These are phyloP conservation scores for Paramarasmius palmivorus DNA, from an alignment of 1,284 basidiomycete genomes.

Conservation along the genomic window DNA sequence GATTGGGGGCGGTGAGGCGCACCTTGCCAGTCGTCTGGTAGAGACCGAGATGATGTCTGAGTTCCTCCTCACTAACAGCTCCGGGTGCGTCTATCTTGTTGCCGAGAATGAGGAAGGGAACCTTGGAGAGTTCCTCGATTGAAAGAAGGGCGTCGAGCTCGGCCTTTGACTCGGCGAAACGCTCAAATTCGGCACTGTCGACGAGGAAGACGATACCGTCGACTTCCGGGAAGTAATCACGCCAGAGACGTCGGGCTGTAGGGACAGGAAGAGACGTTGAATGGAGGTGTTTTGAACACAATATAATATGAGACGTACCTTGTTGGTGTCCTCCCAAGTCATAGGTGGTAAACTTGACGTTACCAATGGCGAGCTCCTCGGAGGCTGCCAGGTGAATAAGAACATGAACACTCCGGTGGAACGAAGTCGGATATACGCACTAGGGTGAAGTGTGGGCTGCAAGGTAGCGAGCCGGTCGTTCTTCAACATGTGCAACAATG, in stretches of 20 bases:
- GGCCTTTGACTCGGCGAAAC: conserved; percentile 94
- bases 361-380: conserved; percentile 98
- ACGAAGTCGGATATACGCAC: conserved; percentile 44
- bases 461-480: conserved; percentile 98
- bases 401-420: conserved; percentile 11
- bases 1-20: conserved; percentile 21
- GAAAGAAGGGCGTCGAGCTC: conserved; percentile 95
- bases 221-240: conserved; percentile 99
- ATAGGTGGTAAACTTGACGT: conserved; percentile 99
- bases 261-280: neutral
- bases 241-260: conserved; percentile 95
- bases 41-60: conserved; percentile 92
- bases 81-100: conserved; percentile 99
- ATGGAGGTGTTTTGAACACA: neutral
- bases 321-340: conserved; percentile 98
- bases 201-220: conserved; percentile 99
- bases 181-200: conserved; percentile 95
- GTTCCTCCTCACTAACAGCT: conserved; percentile 96
- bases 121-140: conserved; percentile 93
- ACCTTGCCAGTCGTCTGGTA: conserved; percentile 99
- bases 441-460: conserved; percentile 99
- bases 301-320: conserved; percentile 46
- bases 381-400: conserved; percentile 63
- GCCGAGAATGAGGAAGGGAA: conserved; percentile 97
- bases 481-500: conserved; percentile 99